A percentile compares a stretch with the other conserved stretches of the same genome.
Conservation (phyloP, 2,329 filamentous ascomycete genomes). For the Sphaceloma murrayae region DNA sequence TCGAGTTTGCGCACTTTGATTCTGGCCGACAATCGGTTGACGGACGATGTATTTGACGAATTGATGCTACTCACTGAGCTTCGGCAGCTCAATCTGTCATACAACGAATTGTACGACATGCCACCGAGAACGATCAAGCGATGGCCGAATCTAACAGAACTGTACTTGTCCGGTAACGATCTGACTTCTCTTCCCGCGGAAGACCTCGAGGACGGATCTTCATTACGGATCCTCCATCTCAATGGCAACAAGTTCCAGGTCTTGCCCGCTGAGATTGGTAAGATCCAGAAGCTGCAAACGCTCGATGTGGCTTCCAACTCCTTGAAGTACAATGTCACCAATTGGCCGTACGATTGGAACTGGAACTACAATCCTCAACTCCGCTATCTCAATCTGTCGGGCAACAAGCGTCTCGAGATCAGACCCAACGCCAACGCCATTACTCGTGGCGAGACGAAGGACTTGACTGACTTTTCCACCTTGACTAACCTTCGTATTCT, state of each 20-base stretch:
- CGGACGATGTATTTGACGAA: constrained; percentile 92
- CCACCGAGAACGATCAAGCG: constrained; percentile 78
- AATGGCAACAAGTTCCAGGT: constrained; percentile 98
- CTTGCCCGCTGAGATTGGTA: constrained; percentile 85
- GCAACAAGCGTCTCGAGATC: constrained; percentile 94
- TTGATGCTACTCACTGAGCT: constrained; percentile 73
- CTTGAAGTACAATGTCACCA: constrained; percentile 97
- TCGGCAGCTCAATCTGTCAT: constrained; percentile 82
- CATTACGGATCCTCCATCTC: constrained; percentile 82
- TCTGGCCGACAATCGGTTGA: constrained; percentile 85
- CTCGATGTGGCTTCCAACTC: constrained; percentile 92
- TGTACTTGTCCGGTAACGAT: constrained; percentile 93
- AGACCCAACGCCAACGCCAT: constrained; percentile 51
- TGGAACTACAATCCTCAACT: constrained; percentile 98
- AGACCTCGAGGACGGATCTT: constrained; percentile 81
- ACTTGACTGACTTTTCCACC: constrained; percentile 83
- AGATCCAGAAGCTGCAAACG: constrained; percentile 83
- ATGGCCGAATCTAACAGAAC: constrained; percentile 81
- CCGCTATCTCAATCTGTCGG: constrained; percentile 89
- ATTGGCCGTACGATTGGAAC: constrained; percentile 99
- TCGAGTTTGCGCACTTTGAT: constrained; percentile 75
- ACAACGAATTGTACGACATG: constrained; percentile 89
- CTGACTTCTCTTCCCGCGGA: constrained; percentile 84
- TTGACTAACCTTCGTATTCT: constrained; percentile 76
- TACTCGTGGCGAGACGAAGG: constrained; percentile 49